Base-by-base conservation (phyloP, 2,329 filamentous ascomycete genomes). In the Hortaea werneckii region DNA sequence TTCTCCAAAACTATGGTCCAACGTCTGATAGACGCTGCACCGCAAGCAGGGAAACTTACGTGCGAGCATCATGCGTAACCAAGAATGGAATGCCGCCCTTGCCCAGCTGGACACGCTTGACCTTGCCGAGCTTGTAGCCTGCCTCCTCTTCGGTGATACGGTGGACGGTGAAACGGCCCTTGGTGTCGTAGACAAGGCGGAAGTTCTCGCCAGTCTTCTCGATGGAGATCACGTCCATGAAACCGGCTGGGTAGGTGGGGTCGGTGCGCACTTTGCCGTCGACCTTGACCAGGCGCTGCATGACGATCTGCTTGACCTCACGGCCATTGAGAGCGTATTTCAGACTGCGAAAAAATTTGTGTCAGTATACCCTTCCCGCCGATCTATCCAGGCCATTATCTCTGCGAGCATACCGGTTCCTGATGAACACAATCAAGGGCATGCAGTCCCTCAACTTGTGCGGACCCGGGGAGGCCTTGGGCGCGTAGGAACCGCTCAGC, bases 41-140 rank as follows among this genome's bases (percentile, higher is more conserved):
- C 42, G 42, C 35, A 38, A 44, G 42, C 13, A 20, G 20, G 12
- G 38, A 29, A 85, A 96, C 90, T 95, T 80, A 98, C 90, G 92
- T 98, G 88, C 92, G 85, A 78, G 92, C 92, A 92, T 98, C 92
- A 87, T 98, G 92, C 89, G 92, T 98, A 87, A 98, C 92, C 88
- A 96, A 95, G 89, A 95, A 98, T 94, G 92, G 92, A 83, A 98
- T 94, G 79, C 89, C 92, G 77, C 92, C 94, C 76, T 88, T 90
- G 80, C 92, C 92, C 66, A 98, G 82, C 80, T 98, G 92, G 56
- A 98, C 92, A 68, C 90, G 85, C 87, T 95, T 95, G 79, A 98
- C 92, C 82, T 96, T 98, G 80, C 89, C 89, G 66, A 98, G 81
- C 85, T 98, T 98, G 87, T 95, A 98, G 79, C 92, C 83, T 65